phyloP scores from a whole-genome alignment of 148 eudicot species.

The Amaranthus cruentus region DNA sequence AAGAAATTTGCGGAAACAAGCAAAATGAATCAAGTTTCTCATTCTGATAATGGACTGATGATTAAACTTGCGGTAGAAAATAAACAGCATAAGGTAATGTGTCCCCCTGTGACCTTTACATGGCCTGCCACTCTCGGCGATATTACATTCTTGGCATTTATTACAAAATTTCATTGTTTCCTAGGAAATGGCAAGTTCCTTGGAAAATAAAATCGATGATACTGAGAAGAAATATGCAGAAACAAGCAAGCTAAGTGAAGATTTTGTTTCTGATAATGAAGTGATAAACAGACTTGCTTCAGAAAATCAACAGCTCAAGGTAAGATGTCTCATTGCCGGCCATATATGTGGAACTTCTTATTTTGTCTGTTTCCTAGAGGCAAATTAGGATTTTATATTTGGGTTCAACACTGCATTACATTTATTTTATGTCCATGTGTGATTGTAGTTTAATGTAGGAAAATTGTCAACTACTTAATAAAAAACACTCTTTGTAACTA shows the following conservation, averaged over 20 bases:
- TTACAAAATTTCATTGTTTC: background rate
- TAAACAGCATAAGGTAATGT: conserved; percentile 2
- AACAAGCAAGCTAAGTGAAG: background rate
- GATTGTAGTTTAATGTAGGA: too few relatives aligned
- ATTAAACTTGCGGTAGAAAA: conserved; percentile 3
- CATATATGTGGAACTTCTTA: background rate
- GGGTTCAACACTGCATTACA: too few relatives aligned
- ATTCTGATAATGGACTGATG: background rate
- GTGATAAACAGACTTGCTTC: background rate
- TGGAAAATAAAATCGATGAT: conserved; percentile 69
- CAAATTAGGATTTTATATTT: too few relatives aligned
- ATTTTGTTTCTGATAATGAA: conserved; percentile 1
- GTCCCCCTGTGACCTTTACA: background rate
- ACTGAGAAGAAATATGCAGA: conserved; percentile 42
- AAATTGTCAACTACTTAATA: too few relatives aligned
- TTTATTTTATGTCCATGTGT: too few relatives aligned
- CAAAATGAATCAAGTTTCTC: background rate
- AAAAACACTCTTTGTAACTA: too few relatives aligned
- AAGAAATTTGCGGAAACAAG: conserved; percentile 32
- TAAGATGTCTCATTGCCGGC: background rate
- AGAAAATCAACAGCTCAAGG: conserved; percentile 7
- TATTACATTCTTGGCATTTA: background rate
- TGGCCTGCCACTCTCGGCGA: background rate
- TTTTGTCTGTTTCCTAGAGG: background rate
- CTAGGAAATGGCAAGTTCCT: conserved; percentile 42